phyloP scores from a whole-genome alignment of 164 flowering plant species.

The Liquidambar formosana region DNA sequence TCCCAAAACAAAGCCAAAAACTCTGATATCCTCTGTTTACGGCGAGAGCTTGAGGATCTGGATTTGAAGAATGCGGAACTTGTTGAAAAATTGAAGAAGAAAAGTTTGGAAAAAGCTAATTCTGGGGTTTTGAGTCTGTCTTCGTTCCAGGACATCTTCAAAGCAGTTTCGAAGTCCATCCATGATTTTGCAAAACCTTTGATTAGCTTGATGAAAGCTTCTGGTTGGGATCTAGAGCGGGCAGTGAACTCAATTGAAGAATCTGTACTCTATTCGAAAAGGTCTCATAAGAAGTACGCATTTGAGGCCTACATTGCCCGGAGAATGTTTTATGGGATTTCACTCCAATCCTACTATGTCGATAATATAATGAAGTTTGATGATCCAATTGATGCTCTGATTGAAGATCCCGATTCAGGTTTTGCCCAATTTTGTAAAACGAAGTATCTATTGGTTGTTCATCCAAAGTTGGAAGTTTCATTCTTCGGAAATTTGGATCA shows the following conservation, averaged over 20 bases:
- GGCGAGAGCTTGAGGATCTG: conserved; percentile 29
- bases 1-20: conserved; percentile 29
- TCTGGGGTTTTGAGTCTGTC: conserved; percentile 8
- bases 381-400: conserved; percentile 49
- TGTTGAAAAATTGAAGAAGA: conserved; percentile 22
- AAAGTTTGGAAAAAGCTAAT: conserved; percentile 21
- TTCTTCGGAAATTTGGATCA: conserved; percentile 70
- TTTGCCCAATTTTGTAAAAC: conserved; percentile 51
- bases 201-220: conserved; percentile 52
- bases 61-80: conserved; percentile 27
- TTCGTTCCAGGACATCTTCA: conserved; percentile 24
- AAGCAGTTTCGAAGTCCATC: conserved; percentile 42
- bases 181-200: conserved; percentile 72
- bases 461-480: conserved; percentile 49
- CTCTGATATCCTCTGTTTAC: conserved; percentile 25
- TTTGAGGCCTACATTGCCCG: conserved; percentile 63
- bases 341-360: conserved; percentile 14
- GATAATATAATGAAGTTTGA: conserved; percentile 26
- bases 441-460: conserved; percentile 53
- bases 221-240: conserved; percentile 58
- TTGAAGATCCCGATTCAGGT: conserved; percentile 40
- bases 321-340: conserved; percentile 45
- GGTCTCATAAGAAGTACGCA: conserved; percentile 58
- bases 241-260: conserved; percentile 46
- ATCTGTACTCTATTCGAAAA: conserved; percentile 30